These are phyloP conservation scores for Epichloe bromicola DNA, from an alignment of 2,329 filamentous ascomycete genomes.

Conservation along the genomic window DNA sequence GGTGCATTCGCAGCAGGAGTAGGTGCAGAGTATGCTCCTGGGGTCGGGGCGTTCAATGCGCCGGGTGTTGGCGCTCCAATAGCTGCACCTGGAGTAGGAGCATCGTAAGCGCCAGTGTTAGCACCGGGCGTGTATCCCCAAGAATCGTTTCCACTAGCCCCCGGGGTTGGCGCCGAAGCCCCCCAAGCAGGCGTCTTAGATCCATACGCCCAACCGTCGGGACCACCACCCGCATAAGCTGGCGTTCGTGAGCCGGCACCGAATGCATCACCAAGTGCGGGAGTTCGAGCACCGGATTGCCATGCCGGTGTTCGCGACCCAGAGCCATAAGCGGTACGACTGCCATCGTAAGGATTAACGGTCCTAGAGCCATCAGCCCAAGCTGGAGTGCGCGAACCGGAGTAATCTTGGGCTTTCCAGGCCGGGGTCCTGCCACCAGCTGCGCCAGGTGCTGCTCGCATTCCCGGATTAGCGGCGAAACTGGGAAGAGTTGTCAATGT, in stretches of 20 bases:
- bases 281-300: constrained; percentile 64
- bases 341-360: constrained; percentile 60
- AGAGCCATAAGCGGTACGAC: constrained; percentile 64
- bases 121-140: constrained; percentile 47
- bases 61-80: constrained; percentile 49
- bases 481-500: background rate
- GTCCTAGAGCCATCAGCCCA: constrained; percentile 58
- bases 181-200: constrained; percentile 70
- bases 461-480: background rate
- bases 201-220: constrained; percentile 51
- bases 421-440: constrained; percentile 46
- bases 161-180: constrained; percentile 46
- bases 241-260: constrained; percentile 56
- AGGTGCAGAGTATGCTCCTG: constrained; percentile 52
- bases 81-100: constrained; percentile 50
- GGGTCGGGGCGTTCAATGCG: constrained; percentile 56
- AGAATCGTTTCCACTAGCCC: constrained; percentile 40
- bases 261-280: constrained; percentile 47
- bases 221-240: constrained; percentile 36
- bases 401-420: constrained; percentile 41
- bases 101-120: constrained; percentile 47
- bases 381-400: constrained; percentile 53
- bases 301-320: constrained; percentile 63
- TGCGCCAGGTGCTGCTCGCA: constrained; percentile 35
- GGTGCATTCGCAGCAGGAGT: constrained; percentile 51